Evolutionary conservation across 805 yeast species (phyloP), one percentile per base, ranked within the genome.

Genomic region (Kazachstania bromeliacearum): DNA sequence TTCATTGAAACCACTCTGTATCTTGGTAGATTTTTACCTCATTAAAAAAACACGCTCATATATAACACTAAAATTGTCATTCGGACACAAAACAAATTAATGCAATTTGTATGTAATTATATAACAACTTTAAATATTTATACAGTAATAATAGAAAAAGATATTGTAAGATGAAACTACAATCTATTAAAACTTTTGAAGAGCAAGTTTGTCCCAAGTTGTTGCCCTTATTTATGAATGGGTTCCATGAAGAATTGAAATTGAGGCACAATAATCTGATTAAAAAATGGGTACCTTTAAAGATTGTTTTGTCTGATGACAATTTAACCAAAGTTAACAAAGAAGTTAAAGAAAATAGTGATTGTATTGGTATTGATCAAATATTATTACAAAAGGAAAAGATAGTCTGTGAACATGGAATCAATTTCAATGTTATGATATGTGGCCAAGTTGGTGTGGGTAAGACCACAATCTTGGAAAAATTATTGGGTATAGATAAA

Each of bases 371-470:
- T 4, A 27, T 60, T 21, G 46, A 43, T 6, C 14, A 36, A 1
- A 44, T 63, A 7, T 60, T 61, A 12, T 7, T 19, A 1, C 67
- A 63, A 37, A 48, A 47, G n/a, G 55, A 55, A 36, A 37, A 35
- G 4, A 35, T 58, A 23, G 47, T 43, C 8, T 48, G 70, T 33
- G 71, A 67, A 42, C 66, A 67, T 38, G 95, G 95, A 13, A 76
- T 84, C 15, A 66, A 77, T 18, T 81, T 84, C 60, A 85, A 94
- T 31, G 51, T 88, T 38, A 75, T 87, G 82, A 75, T 85, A 25
- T 87, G 81, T 33, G 96, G 96, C 21, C 87, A 81, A 58, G 68
- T 81, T 34, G 96, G 96, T 3, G 67, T 83, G 35, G 95, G 94
- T 31, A 85, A 84, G 54, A 74, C 85, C 4, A 75, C 89, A 1